These are phyloP conservation scores for Eleusine indica DNA, from an alignment of 176 grass and related monocot genomes.

Conservation along the genomic window DNA sequence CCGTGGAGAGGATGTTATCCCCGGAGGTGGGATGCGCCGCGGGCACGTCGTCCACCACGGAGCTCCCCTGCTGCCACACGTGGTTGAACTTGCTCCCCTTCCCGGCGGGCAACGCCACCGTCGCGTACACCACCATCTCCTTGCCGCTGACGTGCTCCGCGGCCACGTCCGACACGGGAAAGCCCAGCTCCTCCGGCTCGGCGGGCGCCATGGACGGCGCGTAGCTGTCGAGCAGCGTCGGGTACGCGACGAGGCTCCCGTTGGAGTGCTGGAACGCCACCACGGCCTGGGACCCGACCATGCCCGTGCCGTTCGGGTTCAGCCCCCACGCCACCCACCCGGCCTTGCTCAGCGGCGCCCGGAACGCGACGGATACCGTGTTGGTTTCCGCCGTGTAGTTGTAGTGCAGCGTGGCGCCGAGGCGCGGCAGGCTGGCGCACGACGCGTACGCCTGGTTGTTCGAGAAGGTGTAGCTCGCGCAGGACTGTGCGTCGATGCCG, in stretches of 20 bases:
- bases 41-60: conserved; percentile 65
- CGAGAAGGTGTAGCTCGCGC: conserved; percentile 76
- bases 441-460: conserved; percentile 56
- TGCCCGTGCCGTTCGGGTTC: conserved; percentile 62
- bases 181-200: neutral
- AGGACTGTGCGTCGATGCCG: neutral
- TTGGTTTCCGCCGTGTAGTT: conserved; percentile 49
- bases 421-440: conserved; percentile 60
- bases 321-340: conserved; percentile 91
- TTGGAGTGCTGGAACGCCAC: conserved; percentile 74
- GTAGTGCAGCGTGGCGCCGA: conserved; percentile 87
- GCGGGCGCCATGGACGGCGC: conserved; percentile 72
- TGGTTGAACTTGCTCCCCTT: conserved; percentile 73
- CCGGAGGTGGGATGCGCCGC: conserved; percentile 65
- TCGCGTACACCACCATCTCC: conserved; percentile 87
- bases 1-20: conserved; percentile 71
- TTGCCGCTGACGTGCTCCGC: conserved; percentile 46
- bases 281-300: conserved; percentile 77
- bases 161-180: conserved; percentile 53
- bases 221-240: conserved; percentile 76
- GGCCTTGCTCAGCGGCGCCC: conserved; percentile 45
- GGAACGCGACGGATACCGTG: conserved; percentile 66
- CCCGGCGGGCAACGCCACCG: conserved; percentile 44
- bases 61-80: conserved; percentile 78
- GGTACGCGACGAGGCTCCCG: conserved; percentile 71